phyloP scores from a whole-genome alignment of 495 filamentous ascomycete genomes.

The Lophiostoma macrostomum region DNA sequence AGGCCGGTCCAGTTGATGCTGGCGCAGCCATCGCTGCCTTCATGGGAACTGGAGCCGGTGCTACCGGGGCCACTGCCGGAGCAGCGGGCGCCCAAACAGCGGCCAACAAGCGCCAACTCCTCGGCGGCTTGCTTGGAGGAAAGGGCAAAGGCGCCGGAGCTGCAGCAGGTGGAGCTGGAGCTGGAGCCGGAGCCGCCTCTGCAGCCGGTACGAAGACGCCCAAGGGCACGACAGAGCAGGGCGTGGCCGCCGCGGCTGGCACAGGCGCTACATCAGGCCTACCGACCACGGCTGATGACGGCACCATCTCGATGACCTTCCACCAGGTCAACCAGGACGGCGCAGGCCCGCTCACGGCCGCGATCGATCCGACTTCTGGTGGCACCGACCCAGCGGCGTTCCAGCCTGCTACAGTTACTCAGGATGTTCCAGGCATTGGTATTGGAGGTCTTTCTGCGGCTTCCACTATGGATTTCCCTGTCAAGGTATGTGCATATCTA shows the following conservation, averaged over 20 bases:
- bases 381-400: conserved; percentile 54
- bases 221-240: conserved; percentile 30
- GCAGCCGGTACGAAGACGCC: conserved; percentile 33
- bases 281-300: conserved; percentile 54
- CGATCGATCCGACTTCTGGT: conserved; percentile 49
- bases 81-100: conserved; percentile 11
- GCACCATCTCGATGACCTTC: conserved; percentile 45
- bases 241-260: conserved; percentile 29
- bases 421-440: conserved; percentile 55
- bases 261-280: conserved; percentile 41
- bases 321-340: conserved; percentile 46
- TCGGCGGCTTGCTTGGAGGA: conserved; percentile 23
- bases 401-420: conserved; percentile 51
- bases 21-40: conserved; percentile 40
- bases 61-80: conserved; percentile 2
- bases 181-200: background rate
- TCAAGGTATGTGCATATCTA: conserved; percentile 38
- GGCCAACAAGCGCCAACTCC: conserved; percentile 34
- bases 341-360: conserved; percentile 40
- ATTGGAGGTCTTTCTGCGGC: conserved; percentile 49
- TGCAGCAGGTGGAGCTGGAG: conserved; percentile 4
- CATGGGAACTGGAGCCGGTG: conserved; percentile 27
- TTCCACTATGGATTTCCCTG: conserved; percentile 53
- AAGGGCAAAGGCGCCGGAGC: conserved; percentile 7
- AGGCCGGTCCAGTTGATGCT: conserved; percentile 52